Percentiles rank a stretch among this genome's conserved stretches.
phyloP scores from a whole-genome alignment of 768 basidiomycete species.

The Psilocybe tampanensis region DNA sequence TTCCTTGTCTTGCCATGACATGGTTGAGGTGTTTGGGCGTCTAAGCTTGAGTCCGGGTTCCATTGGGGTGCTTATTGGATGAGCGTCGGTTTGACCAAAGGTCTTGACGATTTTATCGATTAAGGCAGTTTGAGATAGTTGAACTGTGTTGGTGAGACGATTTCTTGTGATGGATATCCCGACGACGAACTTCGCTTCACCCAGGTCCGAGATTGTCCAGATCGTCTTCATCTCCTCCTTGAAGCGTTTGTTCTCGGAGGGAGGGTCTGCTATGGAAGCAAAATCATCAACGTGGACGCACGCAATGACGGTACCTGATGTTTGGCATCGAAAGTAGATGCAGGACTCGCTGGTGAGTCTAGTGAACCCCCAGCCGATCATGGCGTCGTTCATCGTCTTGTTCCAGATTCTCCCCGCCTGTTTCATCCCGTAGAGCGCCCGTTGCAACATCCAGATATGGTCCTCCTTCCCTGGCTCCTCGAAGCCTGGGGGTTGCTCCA shows the following conservation, averaged over 20 bases:
- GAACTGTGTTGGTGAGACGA: conserved; percentile 11
- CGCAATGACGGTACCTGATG: conserved; percentile 24
- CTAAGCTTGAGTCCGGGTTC: no score
- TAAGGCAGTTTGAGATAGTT: conserved; percentile 24
- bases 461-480: no score
- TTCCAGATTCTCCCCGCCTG: conserved; percentile 42
- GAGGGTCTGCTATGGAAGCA: not conserved
- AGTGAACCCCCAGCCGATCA: no score
- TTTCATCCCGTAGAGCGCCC: no score
- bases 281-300: conserved; percentile 40
- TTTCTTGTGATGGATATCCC: conserved; percentile 39
- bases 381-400: no score
- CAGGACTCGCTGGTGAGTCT: no score
- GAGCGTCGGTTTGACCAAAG: conserved; percentile 24
- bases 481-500: no score
- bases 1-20: conserved; percentile 2
- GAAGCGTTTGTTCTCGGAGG: no score
- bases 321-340: conserved; percentile 12
- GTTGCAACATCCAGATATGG: no score
- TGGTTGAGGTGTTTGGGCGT: not conserved
- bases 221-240: no score
- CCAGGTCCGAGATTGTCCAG: no score
- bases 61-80: conserved; percentile 15
- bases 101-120: conserved; percentile 27
- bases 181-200: conserved; percentile 29